phyloP scores from a whole-genome alignment of 768 basidiomycete genomes.

The Calvatia gigantea region DNA sequence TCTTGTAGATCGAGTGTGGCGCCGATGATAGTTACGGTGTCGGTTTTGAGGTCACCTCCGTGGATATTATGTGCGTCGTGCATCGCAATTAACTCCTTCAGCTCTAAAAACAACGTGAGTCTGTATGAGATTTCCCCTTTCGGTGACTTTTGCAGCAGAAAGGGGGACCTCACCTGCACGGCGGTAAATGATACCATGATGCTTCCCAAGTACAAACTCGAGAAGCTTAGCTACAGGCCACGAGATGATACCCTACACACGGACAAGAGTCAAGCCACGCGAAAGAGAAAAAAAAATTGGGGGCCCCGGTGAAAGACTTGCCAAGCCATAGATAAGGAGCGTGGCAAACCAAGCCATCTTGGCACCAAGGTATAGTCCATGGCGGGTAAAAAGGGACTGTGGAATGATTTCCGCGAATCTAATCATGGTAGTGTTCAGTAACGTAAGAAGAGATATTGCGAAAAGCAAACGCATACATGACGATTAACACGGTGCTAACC shows the following conservation, averaged over 20 bases:
- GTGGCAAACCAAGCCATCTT: slow-evolving; percentile 76
- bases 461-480: slow-evolving; percentile 61
- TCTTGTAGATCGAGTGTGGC: slow-evolving; percentile 87
- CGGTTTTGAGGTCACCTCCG: slow-evolving; percentile 82
- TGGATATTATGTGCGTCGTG: slow-evolving; percentile 69
- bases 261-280: background rate
- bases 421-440: background rate
- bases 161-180: slow-evolving; percentile 11
- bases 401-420: slow-evolving; percentile 93
- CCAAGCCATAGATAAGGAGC: slow-evolving; percentile 65
- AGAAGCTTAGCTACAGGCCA: slow-evolving; percentile 88
- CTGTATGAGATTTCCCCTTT: background rate
- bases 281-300: slow-evolving; percentile 6
- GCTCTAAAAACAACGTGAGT: slow-evolving; percentile 38
- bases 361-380: slow-evolving; percentile 85
- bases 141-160: background rate
- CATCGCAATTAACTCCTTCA: slow-evolving; percentile 90
- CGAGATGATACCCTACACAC: slow-evolving; percentile 58
- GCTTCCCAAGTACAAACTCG: slow-evolving; percentile 71
- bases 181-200: slow-evolving; percentile 81
- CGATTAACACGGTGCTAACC: slow-evolving; percentile 80
- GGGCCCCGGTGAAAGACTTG: slow-evolving; percentile 26
- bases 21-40: slow-evolving; percentile 88
- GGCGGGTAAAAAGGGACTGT: slow-evolving; percentile 87
- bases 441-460: background rate